A percentile compares a stretch with the other conserved stretches of the same genome.
Conservation (phyloP, 2,329 filamentous ascomycete genomes). For the Epichloe gansuensis region DNA sequence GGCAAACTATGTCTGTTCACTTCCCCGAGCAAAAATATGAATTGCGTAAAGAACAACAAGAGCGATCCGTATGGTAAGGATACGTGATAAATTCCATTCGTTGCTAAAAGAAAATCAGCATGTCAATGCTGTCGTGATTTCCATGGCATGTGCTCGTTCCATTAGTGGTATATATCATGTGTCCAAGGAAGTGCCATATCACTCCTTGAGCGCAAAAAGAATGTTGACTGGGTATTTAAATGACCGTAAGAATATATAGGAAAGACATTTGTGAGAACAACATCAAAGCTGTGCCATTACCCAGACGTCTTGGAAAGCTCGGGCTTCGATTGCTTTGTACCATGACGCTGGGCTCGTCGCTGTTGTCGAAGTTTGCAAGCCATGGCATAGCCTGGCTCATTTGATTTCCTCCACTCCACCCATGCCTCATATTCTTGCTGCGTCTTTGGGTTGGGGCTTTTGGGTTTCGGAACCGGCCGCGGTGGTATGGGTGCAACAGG, state of each 20-base stretch:
- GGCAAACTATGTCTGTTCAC: too few relatives aligned
- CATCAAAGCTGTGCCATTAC: not conserved
- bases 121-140: not conserved
- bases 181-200: not conserved
- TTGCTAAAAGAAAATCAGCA: not conserved
- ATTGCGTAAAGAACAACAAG: not conserved
- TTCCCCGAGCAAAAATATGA: too few relatives aligned
- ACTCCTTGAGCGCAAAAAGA: not conserved
- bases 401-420: conserved; percentile 35
- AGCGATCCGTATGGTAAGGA: not conserved
- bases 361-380: conserved; percentile 33
- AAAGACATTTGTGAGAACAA: not conserved
- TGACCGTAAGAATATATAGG: not conserved
- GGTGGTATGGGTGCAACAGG: conserved; percentile 6
- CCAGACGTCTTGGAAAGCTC: not conserved
- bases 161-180: not conserved
- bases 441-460: conserved; percentile 24
- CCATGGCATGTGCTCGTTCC: not conserved
- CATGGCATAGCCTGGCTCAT: conserved; percentile 33
- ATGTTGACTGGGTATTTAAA: not conserved
- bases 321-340: conserved; percentile 3
- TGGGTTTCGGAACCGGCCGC: conserved; percentile 25
- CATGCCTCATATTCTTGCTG: conserved; percentile 36
- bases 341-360: conserved; percentile 19
- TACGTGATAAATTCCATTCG: not conserved